Conservation (phyloP, 2,329 filamentous ascomycete genomes). For the Talaromyces piceae region DNA sequence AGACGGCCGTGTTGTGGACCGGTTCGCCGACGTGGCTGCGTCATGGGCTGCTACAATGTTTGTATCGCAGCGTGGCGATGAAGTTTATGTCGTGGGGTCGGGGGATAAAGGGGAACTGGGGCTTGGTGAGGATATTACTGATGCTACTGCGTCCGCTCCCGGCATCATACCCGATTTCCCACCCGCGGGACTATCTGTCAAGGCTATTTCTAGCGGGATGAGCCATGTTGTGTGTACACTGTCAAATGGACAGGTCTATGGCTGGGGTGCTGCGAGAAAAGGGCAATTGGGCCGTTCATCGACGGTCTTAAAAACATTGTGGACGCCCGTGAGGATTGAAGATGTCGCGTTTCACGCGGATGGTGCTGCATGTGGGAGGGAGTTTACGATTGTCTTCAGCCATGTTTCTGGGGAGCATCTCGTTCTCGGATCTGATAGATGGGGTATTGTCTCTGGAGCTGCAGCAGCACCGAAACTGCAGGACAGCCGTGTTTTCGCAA, state of each 20-base stretch:
- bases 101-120: slow-evolving; percentile 68
- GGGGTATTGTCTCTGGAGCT: slow-evolving; percentile 52
- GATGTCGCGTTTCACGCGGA: slow-evolving; percentile 46
- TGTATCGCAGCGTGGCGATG: slow-evolving; percentile 39
- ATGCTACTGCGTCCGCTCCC: not conserved
- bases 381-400: slow-evolving; percentile 70
- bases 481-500: slow-evolving; percentile 63
- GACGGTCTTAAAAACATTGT: slow-evolving; percentile 37
- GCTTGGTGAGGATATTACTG: slow-evolving; percentile 48
- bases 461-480: slow-evolving; percentile 24
- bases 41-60: slow-evolving; percentile 72
- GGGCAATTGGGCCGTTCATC: slow-evolving; percentile 63
- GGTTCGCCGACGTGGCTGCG: slow-evolving; percentile 52
- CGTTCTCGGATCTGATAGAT: slow-evolving; percentile 69
- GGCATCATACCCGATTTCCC: slow-evolving; percentile 51
- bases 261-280: slow-evolving; percentile 83
- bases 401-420: slow-evolving; percentile 50
- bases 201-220: slow-evolving; percentile 65
- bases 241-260: slow-evolving; percentile 68
- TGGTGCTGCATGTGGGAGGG: slow-evolving; percentile 69
- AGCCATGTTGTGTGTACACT: slow-evolving; percentile 69
- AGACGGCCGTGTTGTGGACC: slow-evolving; percentile 17
- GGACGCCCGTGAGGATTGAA: slow-evolving; percentile 57
- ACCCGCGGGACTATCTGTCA: slow-evolving; percentile 50
- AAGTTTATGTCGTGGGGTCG: slow-evolving; percentile 57